Evolutionary conservation across 306 rosid genomes (phyloP), one percentile per base, ranked within the genome.

Genomic region (Pterocarpus macrocarpus): DNA sequence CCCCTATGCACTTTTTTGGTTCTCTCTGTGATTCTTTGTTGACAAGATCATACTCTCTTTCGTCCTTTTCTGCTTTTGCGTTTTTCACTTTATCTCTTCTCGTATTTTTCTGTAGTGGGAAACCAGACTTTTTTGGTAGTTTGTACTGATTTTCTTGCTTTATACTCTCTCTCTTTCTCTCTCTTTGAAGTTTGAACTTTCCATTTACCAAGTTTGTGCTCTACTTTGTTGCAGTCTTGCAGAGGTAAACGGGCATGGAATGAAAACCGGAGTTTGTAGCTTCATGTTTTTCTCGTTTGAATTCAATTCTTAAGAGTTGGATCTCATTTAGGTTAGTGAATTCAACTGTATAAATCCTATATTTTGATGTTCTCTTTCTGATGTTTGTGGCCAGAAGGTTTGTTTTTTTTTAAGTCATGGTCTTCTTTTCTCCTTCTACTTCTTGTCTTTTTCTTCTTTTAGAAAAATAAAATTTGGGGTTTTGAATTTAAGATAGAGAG

Each of bases 51-150:
- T 78, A 50, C 79, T 88, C 85, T 71, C 63, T 87, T 87, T 90
- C 91, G 92, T 85, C 95, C 74, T 89, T 91, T 88, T 90, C 89
- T 89, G 85, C 94, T 92, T 90, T 92, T 81, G 71, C 69, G 56
- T 38, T 90, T 82, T 83, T 75, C 79, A 80, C 87, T 88, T 82
- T 90, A 65, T 80, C 86, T 73, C 76, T 76, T 67, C 63, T 80
- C 76, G 87, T 84, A 65, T 90, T 89, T 88, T 86, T 86, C 83
- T 81, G 86, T 75, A 82, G 88, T 86, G 94, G 91, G 90, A 85
- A 78, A 82, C 79, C 83, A 49, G 69, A 77, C 63, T 57, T 71
- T 66, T 66, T 79, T 17, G n/a, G 28, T 55, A 55, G 9, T 64
- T 66, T 77, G 82, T 83, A 80, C 80, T 66, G 32, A 14, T 77